Conservation (phyloP, 1,284 basidiomycete species). For the Leccinum ponderosum region DNA sequence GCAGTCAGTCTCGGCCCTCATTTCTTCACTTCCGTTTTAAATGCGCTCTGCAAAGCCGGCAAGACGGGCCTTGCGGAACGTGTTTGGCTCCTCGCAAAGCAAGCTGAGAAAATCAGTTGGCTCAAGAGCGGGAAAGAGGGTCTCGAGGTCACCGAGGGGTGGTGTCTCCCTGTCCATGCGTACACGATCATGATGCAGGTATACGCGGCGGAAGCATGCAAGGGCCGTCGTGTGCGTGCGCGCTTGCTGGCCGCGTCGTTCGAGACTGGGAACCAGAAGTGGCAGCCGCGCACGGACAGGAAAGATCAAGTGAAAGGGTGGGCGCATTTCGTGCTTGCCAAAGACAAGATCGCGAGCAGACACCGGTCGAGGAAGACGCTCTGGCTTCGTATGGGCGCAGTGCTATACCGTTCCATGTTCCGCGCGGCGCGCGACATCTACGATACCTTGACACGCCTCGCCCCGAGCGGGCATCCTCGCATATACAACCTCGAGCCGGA, state of each 20-base stretch:
- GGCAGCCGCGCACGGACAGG: conserved; percentile 16
- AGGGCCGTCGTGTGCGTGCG: conserved; percentile 22
- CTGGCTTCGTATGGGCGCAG: conserved; percentile 30
- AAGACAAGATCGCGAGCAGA: conserved; percentile 22
- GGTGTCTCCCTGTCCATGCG: conserved; percentile 63
- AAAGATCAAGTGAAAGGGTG: conserved; percentile 38
- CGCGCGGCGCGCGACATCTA: conserved; percentile 37
- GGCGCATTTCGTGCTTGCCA: conserved; percentile 34
- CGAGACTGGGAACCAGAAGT: conserved; percentile 15
- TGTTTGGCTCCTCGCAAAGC: conserved; percentile 60
- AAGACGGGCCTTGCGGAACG: conserved; percentile 58
- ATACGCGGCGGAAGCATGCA: conserved; percentile 53
- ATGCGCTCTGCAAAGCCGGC: conserved; percentile 59
- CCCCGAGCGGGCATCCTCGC: conserved; percentile 16
- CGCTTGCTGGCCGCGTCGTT: conserved; percentile 1
- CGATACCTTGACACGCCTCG: conserved; percentile 24
- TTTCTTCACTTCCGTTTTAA: conserved; percentile 58
- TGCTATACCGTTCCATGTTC: conserved; percentile 40
- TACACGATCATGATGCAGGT: conserved; percentile 73
- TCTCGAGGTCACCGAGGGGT: conserved; percentile 40
- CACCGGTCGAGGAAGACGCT: conserved; percentile 26
- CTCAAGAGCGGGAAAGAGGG: conserved; percentile 19
- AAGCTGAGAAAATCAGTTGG: conserved; percentile 58
- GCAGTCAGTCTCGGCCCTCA: conserved; percentile 56
- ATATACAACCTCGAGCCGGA: conserved; percentile 51